Evolutionary conservation across 805 yeast species (phyloP).

Genomic region (Candida vartiovaarae): DNA sequence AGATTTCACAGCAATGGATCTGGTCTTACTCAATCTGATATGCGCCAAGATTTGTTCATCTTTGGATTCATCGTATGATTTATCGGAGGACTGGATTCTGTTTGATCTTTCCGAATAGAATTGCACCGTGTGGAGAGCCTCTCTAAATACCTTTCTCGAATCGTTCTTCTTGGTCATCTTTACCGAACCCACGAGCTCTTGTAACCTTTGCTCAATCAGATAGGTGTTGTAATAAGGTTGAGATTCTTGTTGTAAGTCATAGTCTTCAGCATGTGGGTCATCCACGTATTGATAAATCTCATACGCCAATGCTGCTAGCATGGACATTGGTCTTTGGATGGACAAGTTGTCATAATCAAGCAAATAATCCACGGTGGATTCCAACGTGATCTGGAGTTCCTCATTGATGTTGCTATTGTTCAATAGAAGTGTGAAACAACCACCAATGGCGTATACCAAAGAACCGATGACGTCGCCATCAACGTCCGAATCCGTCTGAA

Average conservation of each 20-base stretch:
- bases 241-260: slow-evolving; percentile 36
- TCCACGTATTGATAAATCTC: slow-evolving; percentile 30
- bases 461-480: slow-evolving; percentile 14
- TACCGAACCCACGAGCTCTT: slow-evolving; percentile 41
- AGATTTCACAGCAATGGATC: slow-evolving; percentile 22
- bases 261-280: slow-evolving; percentile 32
- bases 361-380: slow-evolving; percentile 15
- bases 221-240: slow-evolving; percentile 51
- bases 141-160: slow-evolving; percentile 52
- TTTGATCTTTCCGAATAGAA: slow-evolving; percentile 28
- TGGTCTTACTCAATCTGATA: slow-evolving; percentile 21
- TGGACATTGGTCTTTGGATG: slow-evolving; percentile 19
- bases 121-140: slow-evolving; percentile 43
- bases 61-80: slow-evolving; percentile 14
- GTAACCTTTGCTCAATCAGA: slow-evolving; percentile 34
- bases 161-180: slow-evolving; percentile 53
- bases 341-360: slow-evolving; percentile 15
- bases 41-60: slow-evolving; percentile 18
- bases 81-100: slow-evolving; percentile 23
- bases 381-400: slow-evolving; percentile 15
- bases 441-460: slow-evolving; percentile 20
- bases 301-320: slow-evolving; percentile 21
- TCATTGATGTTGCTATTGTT: slow-evolving; percentile 13
- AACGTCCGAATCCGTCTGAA: slow-evolving; percentile 5
- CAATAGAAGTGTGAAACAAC: slow-evolving; percentile 16